Evolutionary conservation across 1,284 basidiomycete genomes (phyloP).

Genomic region (Lignosus rhinocerotis): DNA sequence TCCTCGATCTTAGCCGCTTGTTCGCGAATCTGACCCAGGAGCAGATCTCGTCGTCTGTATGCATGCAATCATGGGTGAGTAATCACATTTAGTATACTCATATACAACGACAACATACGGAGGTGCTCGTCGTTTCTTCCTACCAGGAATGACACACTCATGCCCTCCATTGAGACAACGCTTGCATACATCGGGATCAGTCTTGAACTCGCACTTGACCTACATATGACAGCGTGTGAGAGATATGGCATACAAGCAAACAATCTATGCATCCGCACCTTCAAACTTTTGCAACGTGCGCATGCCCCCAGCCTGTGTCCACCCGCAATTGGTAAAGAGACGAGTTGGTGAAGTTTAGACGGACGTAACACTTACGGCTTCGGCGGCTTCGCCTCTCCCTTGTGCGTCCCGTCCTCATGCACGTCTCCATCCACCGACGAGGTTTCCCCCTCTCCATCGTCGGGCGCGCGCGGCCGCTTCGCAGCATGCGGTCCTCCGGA

Average conservation of each 20-base stretch:
- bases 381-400: constrained; percentile 39
- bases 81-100: background rate
- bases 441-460: constrained; percentile 43
- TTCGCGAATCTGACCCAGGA: constrained; percentile 69
- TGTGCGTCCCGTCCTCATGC: constrained; percentile 28
- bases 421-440: constrained; percentile 18
- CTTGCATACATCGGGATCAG: constrained; percentile 68
- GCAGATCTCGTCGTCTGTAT: constrained; percentile 68
- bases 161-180: constrained; percentile 66
- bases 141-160: constrained; percentile 74
- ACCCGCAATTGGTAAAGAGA: constrained; percentile 4
- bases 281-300: constrained; percentile 71
- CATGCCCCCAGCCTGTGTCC: constrained; percentile 49
- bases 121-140: constrained; percentile 72
- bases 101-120: constrained; percentile 50
- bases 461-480: constrained; percentile 45
- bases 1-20: constrained; percentile 70
- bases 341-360: background rate
- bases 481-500: constrained; percentile 17
- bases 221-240: constrained; percentile 19
- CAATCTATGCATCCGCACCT: constrained; percentile 40
- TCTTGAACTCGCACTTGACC: constrained; percentile 73
- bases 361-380: constrained; percentile 45
- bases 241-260: background rate
- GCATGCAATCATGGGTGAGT: background rate